A percentile compares a stretch with the other conserved stretches of the same genome.
phyloP scores from a whole-genome alignment of 2,329 filamentous ascomycete genomes.

The Beauveria bassiana region DNA sequence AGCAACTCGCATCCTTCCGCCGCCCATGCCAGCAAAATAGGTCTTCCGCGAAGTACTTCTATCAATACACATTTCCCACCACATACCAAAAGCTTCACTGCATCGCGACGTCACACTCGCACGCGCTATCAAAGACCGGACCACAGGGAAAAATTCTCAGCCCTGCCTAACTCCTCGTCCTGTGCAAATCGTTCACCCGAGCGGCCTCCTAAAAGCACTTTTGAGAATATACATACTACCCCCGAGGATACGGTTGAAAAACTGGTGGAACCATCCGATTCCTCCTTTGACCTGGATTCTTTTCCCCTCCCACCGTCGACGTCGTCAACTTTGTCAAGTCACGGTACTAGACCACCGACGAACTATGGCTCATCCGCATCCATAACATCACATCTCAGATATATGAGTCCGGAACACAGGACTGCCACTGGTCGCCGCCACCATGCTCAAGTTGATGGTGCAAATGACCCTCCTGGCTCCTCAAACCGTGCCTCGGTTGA shows the following conservation, averaged over 20 bases:
- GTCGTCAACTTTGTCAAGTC: neutral
- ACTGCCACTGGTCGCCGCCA: neutral
- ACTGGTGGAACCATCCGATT: constrained; percentile 8
- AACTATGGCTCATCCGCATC: constrained; percentile 2
- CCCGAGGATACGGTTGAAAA: constrained; percentile 3
- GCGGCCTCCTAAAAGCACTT: neutral
- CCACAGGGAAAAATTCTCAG: neutral
- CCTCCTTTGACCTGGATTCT: constrained; percentile 18
- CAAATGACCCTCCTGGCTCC: constrained; percentile 11
- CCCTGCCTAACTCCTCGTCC: neutral
- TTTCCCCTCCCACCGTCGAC: constrained; percentile 18
- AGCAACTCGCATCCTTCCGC: constrained; percentile 15
- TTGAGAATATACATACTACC: constrained; percentile 3
- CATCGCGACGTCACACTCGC: constrained; percentile 20
- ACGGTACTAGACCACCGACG: neutral
- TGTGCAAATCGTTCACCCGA: neutral
- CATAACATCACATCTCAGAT: neutral
- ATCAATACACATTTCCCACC: constrained; percentile 17
- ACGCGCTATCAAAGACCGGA: constrained; percentile 14
- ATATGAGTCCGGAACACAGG: neutral
- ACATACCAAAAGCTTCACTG: constrained; percentile 21
- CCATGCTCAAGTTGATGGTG: neutral
- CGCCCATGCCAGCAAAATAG: constrained; percentile 12
- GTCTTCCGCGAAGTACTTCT: constrained; percentile 11
- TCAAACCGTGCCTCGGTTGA: constrained; percentile 28